Evolutionary conservation across 768 basidiomycete genomes (phyloP), one percentile per base, ranked within the genome.

Genomic region (Serendipita sp.): DNA sequence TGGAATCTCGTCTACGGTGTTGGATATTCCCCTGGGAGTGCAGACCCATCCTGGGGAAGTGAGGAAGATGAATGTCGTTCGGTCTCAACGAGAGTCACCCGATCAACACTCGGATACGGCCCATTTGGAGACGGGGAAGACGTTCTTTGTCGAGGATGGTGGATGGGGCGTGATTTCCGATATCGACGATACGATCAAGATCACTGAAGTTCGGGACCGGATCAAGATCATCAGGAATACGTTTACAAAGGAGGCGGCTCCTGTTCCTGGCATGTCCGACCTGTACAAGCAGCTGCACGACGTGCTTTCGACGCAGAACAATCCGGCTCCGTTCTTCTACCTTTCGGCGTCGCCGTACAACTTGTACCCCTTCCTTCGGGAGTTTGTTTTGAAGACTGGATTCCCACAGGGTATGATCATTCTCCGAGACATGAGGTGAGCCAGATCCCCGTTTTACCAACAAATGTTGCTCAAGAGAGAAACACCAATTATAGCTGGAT

Each of bases 291-390:
- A 17, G 14, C 38, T 61, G 4, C 53, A 33, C 31, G 53, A 26
- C 1, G 53, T 31, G 17, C 22, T 58, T 26, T 42, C 33, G 14
- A 61, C 60, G 9, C n/a, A 30, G 38, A n/a, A 13, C 5, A 5
- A 41, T 22, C 38, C 33, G 9, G 22, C 60, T 5, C 60, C 42
- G 38, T 61, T 61, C 26, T 7, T 44, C n/a, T 61, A 61, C 33
- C 22, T 61, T 5, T 41, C 33, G 2, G 60, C 38, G 4, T 41
- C 33, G 30, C 60, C 60, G 13, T 61, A 42, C 22, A 41, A 61
- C 16, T 22, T 61, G 60, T 61, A 58, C 42, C 60, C 60, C 33
- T 61, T 61, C 60, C 60, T 61, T 41, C n/a, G 42, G 7, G 28
- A 4, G 17, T 61, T 61, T 30, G 30, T 61, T 33, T 22, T n/a